Percentiles rank a stretch among this genome's conserved stretches.
These are phyloP conservation scores for Solanum dulcamara DNA, from an alignment of 257 asterid species.

Conservation along the genomic window DNA sequence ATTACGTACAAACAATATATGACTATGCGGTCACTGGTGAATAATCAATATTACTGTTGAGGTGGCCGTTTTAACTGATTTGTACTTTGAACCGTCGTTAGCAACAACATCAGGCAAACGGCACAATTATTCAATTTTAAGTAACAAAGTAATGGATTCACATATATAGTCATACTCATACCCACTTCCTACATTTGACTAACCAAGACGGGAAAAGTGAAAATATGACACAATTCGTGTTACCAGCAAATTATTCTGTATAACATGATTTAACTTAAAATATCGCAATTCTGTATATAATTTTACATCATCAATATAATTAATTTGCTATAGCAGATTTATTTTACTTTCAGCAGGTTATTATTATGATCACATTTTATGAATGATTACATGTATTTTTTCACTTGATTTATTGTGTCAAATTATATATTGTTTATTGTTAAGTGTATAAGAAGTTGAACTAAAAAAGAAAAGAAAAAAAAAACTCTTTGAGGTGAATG, in stretches of 20 bases:
- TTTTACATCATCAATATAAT: not conserved
- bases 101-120: not conserved
- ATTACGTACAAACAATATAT: too few relatives aligned
- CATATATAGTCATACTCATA: not conserved
- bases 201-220: not conserved
- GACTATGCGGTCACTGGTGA: not conserved
- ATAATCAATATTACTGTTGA: not conserved
- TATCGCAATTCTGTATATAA: not conserved
- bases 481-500: not conserved
- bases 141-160: not conserved
- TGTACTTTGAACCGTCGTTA: not conserved
- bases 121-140: not conserved
- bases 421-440: not conserved
- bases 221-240: not conserved
- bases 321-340: not conserved
- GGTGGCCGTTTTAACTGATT: not conserved
- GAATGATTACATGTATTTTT: not conserved
- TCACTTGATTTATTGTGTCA: too few relatives aligned
- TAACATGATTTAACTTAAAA: not conserved
- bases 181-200: not conserved
- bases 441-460: not conserved
- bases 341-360: not conserved
- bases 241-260: not conserved
- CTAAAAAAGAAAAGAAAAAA: not conserved
- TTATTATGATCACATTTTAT: not conserved